Conservation (phyloP, 2,329 filamentous ascomycete genomes). For the Paraconiothyrium brasiliense region DNA sequence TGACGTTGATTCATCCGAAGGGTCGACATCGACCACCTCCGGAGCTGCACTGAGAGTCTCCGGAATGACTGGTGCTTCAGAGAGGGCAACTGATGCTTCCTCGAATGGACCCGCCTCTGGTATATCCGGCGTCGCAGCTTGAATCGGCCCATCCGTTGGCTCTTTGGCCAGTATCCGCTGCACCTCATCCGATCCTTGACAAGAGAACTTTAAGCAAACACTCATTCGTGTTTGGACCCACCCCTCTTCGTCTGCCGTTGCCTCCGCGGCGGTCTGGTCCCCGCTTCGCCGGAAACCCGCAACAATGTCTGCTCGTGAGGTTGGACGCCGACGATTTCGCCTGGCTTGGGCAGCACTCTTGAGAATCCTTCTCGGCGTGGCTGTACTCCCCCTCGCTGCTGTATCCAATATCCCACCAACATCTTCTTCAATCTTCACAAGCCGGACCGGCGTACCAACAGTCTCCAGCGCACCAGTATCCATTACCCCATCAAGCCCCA, state of each 20-base stretch:
- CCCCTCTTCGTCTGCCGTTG: not conserved
- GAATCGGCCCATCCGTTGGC: not conserved
- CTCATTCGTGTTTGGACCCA: conserved; percentile 19
- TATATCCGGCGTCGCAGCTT: not conserved
- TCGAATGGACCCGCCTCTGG: not conserved
- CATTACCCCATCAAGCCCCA: not conserved
- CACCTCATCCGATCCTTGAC: not conserved
- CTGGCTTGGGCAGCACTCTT: conserved; percentile 2
- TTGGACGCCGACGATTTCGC: not conserved
- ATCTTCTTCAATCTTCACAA: conserved; percentile 3
- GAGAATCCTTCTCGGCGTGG: not conserved
- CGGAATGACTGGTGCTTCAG: not conserved
- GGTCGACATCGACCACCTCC: not conserved
- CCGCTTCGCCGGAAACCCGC: conserved; percentile 11
- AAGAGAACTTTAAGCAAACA: conserved; percentile 25
- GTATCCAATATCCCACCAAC: not conserved
- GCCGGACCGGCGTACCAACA: not conserved
- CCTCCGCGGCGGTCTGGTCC: not conserved
- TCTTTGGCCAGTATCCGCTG: not conserved
- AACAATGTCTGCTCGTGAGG: conserved; percentile 9
- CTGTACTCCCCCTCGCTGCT: not conserved
- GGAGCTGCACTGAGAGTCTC: too few relatives aligned
- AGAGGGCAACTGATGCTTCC: not conserved
- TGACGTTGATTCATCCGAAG: not conserved
- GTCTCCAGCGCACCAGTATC: not conserved